A percentile compares a stretch with the other conserved stretches of the same genome.
phyloP scores from a whole-genome alignment of 2,329 filamentous ascomycete species.

The Penicillium sp. region DNA sequence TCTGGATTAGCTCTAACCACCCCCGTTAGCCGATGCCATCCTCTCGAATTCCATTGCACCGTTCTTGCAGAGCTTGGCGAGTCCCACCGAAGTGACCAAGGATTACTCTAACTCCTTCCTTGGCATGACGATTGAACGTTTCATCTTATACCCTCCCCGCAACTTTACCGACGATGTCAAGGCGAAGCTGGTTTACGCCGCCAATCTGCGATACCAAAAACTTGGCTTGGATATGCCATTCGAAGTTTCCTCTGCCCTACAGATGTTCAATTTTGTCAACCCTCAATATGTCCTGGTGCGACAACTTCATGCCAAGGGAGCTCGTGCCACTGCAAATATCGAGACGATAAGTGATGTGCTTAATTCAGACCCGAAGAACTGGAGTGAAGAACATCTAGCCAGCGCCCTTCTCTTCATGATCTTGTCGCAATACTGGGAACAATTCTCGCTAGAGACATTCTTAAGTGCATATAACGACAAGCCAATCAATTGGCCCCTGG shows the following conservation, averaged over 20 bases:
- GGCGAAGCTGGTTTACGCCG: slow-evolving; percentile 60
- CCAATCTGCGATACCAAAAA: slow-evolving; percentile 67
- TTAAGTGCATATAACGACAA: slow-evolving; percentile 56
- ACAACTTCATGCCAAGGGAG: slow-evolving; percentile 69
- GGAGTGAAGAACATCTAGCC: slow-evolving; percentile 79
- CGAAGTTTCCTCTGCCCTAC: slow-evolving; percentile 43
- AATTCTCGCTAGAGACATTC: slow-evolving; percentile 66
- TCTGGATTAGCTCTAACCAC: background rate
- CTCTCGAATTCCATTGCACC: slow-evolving; percentile 73
- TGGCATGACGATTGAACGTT: slow-evolving; percentile 76
- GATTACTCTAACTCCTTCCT: slow-evolving; percentile 69
- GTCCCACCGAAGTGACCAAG: slow-evolving; percentile 60
- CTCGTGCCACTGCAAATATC: slow-evolving; percentile 70
- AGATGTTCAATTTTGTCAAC: slow-evolving; percentile 46
- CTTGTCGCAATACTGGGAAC: slow-evolving; percentile 60
- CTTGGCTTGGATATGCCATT: slow-evolving; percentile 45
- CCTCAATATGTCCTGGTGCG: slow-evolving; percentile 51
- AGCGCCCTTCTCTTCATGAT: slow-evolving; percentile 70
- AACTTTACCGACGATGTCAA: slow-evolving; percentile 79
- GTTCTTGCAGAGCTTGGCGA: slow-evolving; percentile 74
- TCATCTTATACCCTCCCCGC: slow-evolving; percentile 80
- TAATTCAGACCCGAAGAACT: slow-evolving; percentile 57
- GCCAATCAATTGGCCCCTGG: slow-evolving; percentile 63
- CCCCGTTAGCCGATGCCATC: slow-evolving; percentile 75
- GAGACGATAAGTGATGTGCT: slow-evolving; percentile 65